Evolutionary conservation across 352 stramenopile genomes (phyloP).

Genomic region (Blastocystis sp.): DNA sequence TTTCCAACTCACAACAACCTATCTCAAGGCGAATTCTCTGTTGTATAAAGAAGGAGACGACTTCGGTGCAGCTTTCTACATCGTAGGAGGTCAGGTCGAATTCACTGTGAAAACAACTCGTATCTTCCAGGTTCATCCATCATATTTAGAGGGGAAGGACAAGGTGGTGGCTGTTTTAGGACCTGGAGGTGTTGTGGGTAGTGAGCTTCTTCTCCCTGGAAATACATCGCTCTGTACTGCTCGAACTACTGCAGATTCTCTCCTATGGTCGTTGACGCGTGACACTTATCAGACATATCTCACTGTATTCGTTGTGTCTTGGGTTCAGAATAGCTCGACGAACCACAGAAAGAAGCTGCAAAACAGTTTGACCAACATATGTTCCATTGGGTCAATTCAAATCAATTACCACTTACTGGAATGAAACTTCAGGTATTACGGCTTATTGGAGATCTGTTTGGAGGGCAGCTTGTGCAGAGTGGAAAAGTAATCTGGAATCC

Average conservation of each 20-base stretch:
- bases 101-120: not conserved
- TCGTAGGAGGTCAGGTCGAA: not conserved
- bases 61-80: not conserved
- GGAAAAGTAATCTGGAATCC: not conserved
- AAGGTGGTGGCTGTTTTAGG: not conserved
- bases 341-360: not conserved
- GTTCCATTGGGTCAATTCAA: constrained; percentile 54
- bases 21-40: not conserved
- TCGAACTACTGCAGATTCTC: not conserved
- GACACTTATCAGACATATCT: constrained; percentile 34
- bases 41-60: constrained; percentile 37
- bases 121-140: not conserved
- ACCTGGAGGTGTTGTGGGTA: not conserved
- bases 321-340: not conserved
- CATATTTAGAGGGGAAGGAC: not conserved
- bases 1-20: constrained; percentile 16
- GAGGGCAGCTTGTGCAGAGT: not conserved
- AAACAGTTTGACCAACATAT: constrained; percentile 6
- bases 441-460: constrained; percentile 25
- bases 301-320: not conserved
- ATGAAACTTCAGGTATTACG: not conserved
- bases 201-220: not conserved
- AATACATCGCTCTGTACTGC: not conserved
- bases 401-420: constrained; percentile 1
- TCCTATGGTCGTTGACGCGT: constrained; percentile 8